A percentile compares a stretch with the other conserved stretches of the same genome.
phyloP scores from a whole-genome alignment of 345 rosid species.

The Gossypium ekmanianum region DNA sequence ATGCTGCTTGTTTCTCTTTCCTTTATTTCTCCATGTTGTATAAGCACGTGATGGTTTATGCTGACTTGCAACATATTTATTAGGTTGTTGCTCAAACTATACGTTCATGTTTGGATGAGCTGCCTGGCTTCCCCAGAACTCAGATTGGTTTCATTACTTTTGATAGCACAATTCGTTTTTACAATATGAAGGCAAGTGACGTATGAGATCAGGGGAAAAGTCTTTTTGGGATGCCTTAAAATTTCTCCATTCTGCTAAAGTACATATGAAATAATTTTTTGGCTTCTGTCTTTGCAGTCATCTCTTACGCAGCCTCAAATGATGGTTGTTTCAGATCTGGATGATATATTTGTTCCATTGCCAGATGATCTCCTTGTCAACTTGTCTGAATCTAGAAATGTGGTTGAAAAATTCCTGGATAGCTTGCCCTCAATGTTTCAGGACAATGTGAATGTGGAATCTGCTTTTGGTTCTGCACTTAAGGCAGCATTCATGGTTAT shows the following conservation, averaged over 20 bases:
- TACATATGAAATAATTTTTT: constrained; percentile 17
- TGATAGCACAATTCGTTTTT: constrained; percentile 96
- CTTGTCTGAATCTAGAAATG: constrained; percentile 91
- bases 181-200: constrained; percentile 87
- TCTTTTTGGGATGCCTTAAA: constrained; percentile 12
- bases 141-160: constrained; percentile 97
- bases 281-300: constrained; percentile 56
- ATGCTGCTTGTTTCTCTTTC: background rate
- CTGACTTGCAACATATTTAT: constrained; percentile 12
- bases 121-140: constrained; percentile 95
- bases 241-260: background rate
- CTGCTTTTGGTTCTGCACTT: constrained; percentile 98
- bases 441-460: constrained; percentile 82
- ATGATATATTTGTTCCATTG: constrained; percentile 84
- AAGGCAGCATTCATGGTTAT: constrained; percentile 93
- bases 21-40: background rate
- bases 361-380: constrained; percentile 99
- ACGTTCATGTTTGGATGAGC: constrained; percentile 86
- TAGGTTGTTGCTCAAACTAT: constrained; percentile 95
- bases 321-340: constrained; percentile 98
- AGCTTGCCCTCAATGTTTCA: constrained; percentile 93
- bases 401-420: constrained; percentile 88
- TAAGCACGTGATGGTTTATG: background rate
- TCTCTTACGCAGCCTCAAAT: constrained; percentile 96
- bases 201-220: constrained; percentile 9